Conservation (phyloP, 2,329 filamentous ascomycete genomes). For the Curvularia eragrostidis region DNA sequence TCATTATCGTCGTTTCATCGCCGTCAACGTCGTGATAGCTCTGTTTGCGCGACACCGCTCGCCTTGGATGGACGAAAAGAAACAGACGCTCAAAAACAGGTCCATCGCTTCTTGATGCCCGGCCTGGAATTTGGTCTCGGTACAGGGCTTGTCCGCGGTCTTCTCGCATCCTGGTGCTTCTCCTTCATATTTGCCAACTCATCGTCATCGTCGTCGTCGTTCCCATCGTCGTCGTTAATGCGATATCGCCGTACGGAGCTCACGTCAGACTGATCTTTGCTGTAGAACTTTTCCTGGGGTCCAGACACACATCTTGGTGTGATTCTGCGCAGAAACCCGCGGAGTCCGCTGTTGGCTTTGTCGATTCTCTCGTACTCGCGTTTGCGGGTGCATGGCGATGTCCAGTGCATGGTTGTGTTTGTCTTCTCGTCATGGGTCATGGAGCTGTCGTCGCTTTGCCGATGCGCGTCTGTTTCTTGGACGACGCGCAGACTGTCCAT, state of each 20-base stretch:
- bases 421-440: slow-evolving; percentile 15
- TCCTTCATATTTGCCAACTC: slow-evolving; percentile 25
- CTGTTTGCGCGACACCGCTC: background rate
- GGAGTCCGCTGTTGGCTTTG: slow-evolving; percentile 46
- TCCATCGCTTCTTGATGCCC: slow-evolving; percentile 30
- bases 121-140: slow-evolving; percentile 16
- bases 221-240: slow-evolving; percentile 28
- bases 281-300: slow-evolving; percentile 45
- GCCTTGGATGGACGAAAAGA: background rate
- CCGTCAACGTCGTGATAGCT: background rate
- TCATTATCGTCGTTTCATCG: background rate
- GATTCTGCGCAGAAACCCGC: slow-evolving; percentile 42
- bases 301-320: slow-evolving; percentile 45
- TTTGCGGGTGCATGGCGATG: slow-evolving; percentile 43
- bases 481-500: slow-evolving; percentile 24
- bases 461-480: slow-evolving; percentile 18
- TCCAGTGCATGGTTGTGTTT: slow-evolving; percentile 49
- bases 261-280: slow-evolving; percentile 45
- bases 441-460: slow-evolving; percentile 25
- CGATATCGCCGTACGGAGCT: slow-evolving; percentile 49
- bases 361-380: slow-evolving; percentile 50
- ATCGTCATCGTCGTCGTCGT: slow-evolving; percentile 10
- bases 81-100: slow-evolving; percentile 32
- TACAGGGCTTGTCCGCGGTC: slow-evolving; percentile 21
- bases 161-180: slow-evolving; percentile 28